Base-by-base conservation (phyloP, 768 basidiomycete species). In the Suillus ampliporus region DNA sequence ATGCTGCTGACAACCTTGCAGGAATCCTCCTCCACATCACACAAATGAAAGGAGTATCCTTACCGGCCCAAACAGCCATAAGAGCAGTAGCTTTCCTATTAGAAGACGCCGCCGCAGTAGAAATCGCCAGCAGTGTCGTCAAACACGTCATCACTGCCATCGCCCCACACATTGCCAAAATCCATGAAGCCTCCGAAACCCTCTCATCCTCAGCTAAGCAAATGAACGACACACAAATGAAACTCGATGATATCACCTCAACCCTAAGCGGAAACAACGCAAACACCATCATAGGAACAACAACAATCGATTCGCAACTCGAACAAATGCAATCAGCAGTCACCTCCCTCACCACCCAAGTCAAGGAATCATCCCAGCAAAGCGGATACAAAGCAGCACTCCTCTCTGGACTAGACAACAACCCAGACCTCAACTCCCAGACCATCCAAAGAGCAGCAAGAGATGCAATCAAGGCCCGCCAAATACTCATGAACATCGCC, bases 1-100 rank as follows among this genome's bases (percentile, higher is more conserved):
- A 41, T 11, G 47, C 58, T 1, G 1, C 47, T 3, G 58, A 59
- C 8, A 38, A 60, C 26, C 28, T 64, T 0, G 15, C 58, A 11
- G 26, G 13, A 5, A 43, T n/a, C 4, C 52, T 64, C 0, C 38
- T 51, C 11, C 62, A 63, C 15, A 59, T 59, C 7, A 58, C 50
- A 1, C 62, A 63, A 40, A 17, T 63, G 5, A 8, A 7, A 13
- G 52, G 10, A n/a, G 28, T 63, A 15, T n/a, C 41, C 4, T 26
- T 43, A 23, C 17, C 26, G 10, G 58, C 26, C 0, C 44, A 13
- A 0, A 52, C 58, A 9, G 62, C 58, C 1, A 64, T 64, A 4
- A 28, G 58, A 11, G 41, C 58, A 1, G 51, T 56, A 0, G 62
- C 62, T 1, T 64, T 59, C 50, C 57, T 64, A 1, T 21, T 64